These are phyloP conservation scores for Ramularia collo-cygni DNA, from an alignment of 2,329 filamentous ascomycete species.

Conservation along the genomic window DNA sequence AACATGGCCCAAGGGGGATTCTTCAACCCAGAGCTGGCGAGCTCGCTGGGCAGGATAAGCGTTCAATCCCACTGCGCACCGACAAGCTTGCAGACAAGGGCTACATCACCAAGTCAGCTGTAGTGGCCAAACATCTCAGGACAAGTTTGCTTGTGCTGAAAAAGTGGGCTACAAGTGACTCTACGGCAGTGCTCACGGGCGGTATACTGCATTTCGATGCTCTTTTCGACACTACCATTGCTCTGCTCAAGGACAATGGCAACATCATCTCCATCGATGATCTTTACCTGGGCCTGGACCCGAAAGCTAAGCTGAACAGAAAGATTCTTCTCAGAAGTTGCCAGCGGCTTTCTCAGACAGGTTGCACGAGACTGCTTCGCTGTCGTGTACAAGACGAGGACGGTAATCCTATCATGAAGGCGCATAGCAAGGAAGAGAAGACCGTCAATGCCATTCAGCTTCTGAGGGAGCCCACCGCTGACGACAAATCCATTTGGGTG, in stretches of 20 bases:
- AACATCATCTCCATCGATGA: slow-evolving; percentile 47
- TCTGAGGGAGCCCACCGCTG: slow-evolving; percentile 32
- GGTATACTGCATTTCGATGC: slow-evolving; percentile 38
- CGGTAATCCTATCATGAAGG: slow-evolving; percentile 12
- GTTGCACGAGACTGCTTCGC: slow-evolving; percentile 30
- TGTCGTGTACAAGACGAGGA: slow-evolving; percentile 12
- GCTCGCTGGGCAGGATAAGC: slow-evolving; percentile 56
- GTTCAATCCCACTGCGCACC: slow-evolving; percentile 56
- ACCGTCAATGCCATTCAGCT: slow-evolving; percentile 30
- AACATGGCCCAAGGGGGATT: slow-evolving; percentile 48
- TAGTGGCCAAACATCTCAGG: slow-evolving; percentile 42
- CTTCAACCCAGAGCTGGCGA: slow-evolving; percentile 50
- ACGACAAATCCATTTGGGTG: slow-evolving; percentile 23
- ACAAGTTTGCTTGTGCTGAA: slow-evolving; percentile 52
- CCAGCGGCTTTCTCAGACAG: slow-evolving; percentile 34
- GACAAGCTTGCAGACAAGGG: slow-evolving; percentile 51
- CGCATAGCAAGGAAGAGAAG: slow-evolving; percentile 5
- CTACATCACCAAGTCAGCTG: slow-evolving; percentile 53
- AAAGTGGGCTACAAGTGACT: slow-evolving; percentile 33
- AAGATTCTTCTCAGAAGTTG: slow-evolving; percentile 35
- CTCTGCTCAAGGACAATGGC: slow-evolving; percentile 42
- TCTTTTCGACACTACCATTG: slow-evolving; percentile 44
- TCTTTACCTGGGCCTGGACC: slow-evolving; percentile 41
- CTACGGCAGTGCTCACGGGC: slow-evolving; percentile 8
- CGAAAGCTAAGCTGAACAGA: slow-evolving; percentile 16